Percentiles rank a stretch among this genome's conserved stretches.
These are phyloP conservation scores for Podospora comata DNA, from an alignment of 495 filamentous ascomycete species.

Conservation along the genomic window DNA sequence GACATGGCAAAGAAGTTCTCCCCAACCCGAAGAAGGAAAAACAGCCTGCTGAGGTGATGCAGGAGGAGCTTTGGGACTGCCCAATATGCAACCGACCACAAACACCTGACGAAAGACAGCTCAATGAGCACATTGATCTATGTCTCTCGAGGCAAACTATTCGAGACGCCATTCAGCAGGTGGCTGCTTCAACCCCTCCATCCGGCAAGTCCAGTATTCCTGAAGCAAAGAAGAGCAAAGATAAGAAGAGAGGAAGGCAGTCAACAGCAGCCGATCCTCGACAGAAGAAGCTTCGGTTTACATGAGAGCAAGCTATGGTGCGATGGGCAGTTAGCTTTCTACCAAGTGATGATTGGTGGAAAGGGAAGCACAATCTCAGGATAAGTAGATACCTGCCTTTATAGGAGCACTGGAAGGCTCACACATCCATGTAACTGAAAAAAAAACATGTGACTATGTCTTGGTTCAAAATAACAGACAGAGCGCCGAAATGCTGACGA, in stretches of 20 bases:
- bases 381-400: no score
- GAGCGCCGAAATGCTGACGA: background rate
- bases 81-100: slow-evolving; percentile 80
- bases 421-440: no score
- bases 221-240: slow-evolving; percentile 35
- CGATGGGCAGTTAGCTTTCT: background rate
- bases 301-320: slow-evolving; percentile 17
- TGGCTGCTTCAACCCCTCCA: slow-evolving; percentile 22
- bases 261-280: slow-evolving; percentile 34
- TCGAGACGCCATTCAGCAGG: slow-evolving; percentile 67
- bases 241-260: slow-evolving; percentile 36
- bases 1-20: slow-evolving; percentile 52
- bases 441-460: no score
- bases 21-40: slow-evolving; percentile 44
- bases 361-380: no score
- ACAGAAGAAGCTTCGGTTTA: slow-evolving; percentile 48
- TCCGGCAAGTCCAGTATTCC: slow-evolving; percentile 15
- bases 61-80: slow-evolving; percentile 70
- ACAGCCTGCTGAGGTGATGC: slow-evolving; percentile 4
- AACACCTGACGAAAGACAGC: slow-evolving; percentile 66
- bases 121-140: slow-evolving; percentile 93
- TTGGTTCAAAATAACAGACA: background rate
- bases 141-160: slow-evolving; percentile 87
- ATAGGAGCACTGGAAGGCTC: no score
- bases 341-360: background rate